Conservation (phyloP, 352 stramenopile species). For the Globisporangium orthogonon region DNA sequence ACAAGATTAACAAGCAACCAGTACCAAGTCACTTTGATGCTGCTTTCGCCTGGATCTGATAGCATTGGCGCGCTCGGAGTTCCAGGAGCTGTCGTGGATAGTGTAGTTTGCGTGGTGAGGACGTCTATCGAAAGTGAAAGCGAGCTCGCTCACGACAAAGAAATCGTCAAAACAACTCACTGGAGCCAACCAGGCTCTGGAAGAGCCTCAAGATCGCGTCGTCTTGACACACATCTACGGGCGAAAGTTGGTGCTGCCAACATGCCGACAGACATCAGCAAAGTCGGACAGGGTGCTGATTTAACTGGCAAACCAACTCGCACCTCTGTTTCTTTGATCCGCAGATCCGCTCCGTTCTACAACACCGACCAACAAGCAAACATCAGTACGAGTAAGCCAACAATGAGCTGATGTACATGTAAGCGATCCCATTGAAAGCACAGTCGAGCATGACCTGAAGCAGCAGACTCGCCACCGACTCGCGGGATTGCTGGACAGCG, state of each 20-base stretch:
- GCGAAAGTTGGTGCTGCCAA: constrained; percentile 46
- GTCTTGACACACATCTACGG: constrained; percentile 50
- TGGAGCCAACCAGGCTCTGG: constrained; percentile 25
- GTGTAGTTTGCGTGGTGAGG: not conserved
- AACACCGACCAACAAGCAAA: not conserved
- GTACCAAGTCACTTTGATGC: constrained; percentile 35
- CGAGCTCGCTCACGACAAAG: not conserved
- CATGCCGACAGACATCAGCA: no score
- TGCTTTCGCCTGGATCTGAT: constrained; percentile 11
- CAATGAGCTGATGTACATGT: no score
- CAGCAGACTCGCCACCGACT: constrained; percentile 34
- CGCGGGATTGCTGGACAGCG: constrained; percentile 50
- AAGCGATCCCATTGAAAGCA: no score
- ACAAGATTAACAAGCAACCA: no score
- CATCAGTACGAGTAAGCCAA: not conserved
- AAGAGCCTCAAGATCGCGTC: constrained; percentile 41
- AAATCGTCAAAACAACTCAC: constrained; percentile 21
- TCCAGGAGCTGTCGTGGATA: constrained; percentile 27
- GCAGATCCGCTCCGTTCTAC: constrained; percentile 48
- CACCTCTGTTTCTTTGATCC: constrained; percentile 41
- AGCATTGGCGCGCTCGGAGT: constrained; percentile 19
- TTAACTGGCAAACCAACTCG: no score
- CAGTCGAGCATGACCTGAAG: constrained; percentile 28
- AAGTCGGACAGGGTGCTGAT: no score
- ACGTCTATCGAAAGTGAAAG: not conserved